Base-by-base conservation (phyloP, 305 asterid genomes). In the Fraxinus baroniana region DNA sequence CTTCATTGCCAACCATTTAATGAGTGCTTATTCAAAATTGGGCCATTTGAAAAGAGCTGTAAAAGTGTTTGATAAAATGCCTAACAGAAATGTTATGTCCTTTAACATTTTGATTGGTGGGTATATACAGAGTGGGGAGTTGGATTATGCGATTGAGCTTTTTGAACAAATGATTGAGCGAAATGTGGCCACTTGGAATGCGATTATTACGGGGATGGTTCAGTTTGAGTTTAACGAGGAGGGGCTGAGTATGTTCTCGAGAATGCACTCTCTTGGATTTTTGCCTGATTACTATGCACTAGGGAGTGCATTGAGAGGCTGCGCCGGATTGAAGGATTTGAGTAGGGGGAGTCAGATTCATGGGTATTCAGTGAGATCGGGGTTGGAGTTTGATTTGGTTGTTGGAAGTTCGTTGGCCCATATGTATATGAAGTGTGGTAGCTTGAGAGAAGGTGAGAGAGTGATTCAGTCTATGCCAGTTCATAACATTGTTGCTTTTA, bases 131-230 rank as follows among this genome's bases (percentile, higher is more conserved):
- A 84, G 79, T 33, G 98, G 93, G 3, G 86, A 94, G 26, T 82
- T 93, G 89, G 92, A 75, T 46, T 22, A 82, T 22, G 97, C 99
- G 1, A 36, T 84, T 70, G 85, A 87, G 85, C 12, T 93, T 30
- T 94, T 96, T 88, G 82, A 92, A 12, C 87, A 88, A 83, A 94
- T 94, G 99, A 85, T 79, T 46, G 84, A 39, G 35, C 92, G 93
- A 76, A 94, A 96, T 86, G 83, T 92, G 26, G 97, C 97, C 72
- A 84, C 99, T 3, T 96, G 99, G 99, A 96, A 96, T 64, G 98
- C 98, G 0, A 86, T 96, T 83, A 88, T 96, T 33, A 83, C 92
- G 7, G 99, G 97, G 72, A 68, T 91, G 89, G 89, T 91, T 82
- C 89, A 88, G 78, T 88, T 82, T 17, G 97, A 92, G 87, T 81